Percentiles rank a stretch among this genome's conserved stretches.
These are phyloP conservation scores for Lasiosphaeria hispida DNA, from an alignment of 495 filamentous ascomycete genomes.

Conservation along the genomic window DNA sequence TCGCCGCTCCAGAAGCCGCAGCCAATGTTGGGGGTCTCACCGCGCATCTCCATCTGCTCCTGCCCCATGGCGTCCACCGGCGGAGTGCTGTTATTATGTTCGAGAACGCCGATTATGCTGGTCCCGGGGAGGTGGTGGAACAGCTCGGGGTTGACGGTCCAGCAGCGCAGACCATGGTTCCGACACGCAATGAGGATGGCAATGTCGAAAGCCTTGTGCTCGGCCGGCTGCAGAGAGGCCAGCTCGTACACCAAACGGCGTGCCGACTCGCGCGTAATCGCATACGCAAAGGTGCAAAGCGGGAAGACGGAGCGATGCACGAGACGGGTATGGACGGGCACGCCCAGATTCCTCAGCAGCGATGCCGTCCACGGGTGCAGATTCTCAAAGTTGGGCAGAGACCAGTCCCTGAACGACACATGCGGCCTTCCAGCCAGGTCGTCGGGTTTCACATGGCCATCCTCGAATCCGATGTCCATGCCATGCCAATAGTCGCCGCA, in stretches of 20 bases:
- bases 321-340: conserved; percentile 30
- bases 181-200: conserved; percentile 16
- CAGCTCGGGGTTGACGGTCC: conserved; percentile 20
- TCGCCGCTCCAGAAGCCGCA: conserved; percentile 18
- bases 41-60: conserved; percentile 13
- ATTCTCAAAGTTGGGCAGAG: conserved; percentile 25
- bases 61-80: conserved; percentile 15
- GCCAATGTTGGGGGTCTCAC: conserved; percentile 20
- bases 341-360: conserved; percentile 15
- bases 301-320: conserved; percentile 28
- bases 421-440: conserved; percentile 14
- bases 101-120: conserved; percentile 19
- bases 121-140: conserved; percentile 20
- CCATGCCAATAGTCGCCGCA: conserved; percentile 38
- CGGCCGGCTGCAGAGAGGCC: conserved; percentile 19
- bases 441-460: conserved; percentile 25
- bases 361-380: conserved; percentile 22
- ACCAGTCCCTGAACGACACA: conserved; percentile 18
- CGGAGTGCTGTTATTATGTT: conserved; percentile 13
- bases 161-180: conserved; percentile 13
- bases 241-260: conserved; percentile 28
- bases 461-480: conserved; percentile 27
- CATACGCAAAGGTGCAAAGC: conserved; percentile 37
- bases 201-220: conserved; percentile 30
- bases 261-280: conserved; percentile 28